These are phyloP conservation scores for Pythium folliculosum DNA, from an alignment of 352 stramenopile genomes.

Conservation along the genomic window DNA sequence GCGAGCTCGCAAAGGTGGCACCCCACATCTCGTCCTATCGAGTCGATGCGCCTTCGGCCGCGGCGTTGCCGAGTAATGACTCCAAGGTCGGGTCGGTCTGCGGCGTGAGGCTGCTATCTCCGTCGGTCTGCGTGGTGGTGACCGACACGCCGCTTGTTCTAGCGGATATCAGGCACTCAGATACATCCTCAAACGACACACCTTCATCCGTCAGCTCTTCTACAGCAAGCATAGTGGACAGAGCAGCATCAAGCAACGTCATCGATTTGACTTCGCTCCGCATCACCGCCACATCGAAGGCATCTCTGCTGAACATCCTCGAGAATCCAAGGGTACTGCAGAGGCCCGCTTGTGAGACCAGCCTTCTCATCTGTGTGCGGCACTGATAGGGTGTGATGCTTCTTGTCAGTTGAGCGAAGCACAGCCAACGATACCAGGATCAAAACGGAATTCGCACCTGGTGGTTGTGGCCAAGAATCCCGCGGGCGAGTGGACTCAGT, in stretches of 20 bases:
- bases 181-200: neutral
- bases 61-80: neutral
- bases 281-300: slow-evolving; percentile 17
- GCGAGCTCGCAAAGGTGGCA: neutral
- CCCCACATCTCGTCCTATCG: slow-evolving; percentile 8
- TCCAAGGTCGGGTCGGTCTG: slow-evolving; percentile 16
- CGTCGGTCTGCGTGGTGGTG: slow-evolving; percentile 12
- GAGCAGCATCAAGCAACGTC: slow-evolving; percentile 2
- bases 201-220: neutral
- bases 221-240: neutral
- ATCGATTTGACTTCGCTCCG: slow-evolving; percentile 27
- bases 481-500: slow-evolving; percentile 12
- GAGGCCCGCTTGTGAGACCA: neutral
- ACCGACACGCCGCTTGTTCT: slow-evolving; percentile 23
- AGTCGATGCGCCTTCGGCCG: neutral
- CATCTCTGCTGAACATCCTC: slow-evolving; percentile 18
- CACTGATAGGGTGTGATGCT: neutral
- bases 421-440: neutral
- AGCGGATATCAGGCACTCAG: slow-evolving; percentile 10
- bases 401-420: neutral
- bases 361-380: neutral
- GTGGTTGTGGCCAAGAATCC: slow-evolving; percentile 2
- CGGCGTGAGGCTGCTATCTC: slow-evolving; percentile 8
- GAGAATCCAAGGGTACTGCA: slow-evolving; percentile 12
- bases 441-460: slow-evolving; percentile 12